Percentiles rank a stretch among this genome's conserved stretches.
phyloP scores from a whole-genome alignment of 2,329 filamentous ascomycete species.

The Pseudogymnoascus sp. region DNA sequence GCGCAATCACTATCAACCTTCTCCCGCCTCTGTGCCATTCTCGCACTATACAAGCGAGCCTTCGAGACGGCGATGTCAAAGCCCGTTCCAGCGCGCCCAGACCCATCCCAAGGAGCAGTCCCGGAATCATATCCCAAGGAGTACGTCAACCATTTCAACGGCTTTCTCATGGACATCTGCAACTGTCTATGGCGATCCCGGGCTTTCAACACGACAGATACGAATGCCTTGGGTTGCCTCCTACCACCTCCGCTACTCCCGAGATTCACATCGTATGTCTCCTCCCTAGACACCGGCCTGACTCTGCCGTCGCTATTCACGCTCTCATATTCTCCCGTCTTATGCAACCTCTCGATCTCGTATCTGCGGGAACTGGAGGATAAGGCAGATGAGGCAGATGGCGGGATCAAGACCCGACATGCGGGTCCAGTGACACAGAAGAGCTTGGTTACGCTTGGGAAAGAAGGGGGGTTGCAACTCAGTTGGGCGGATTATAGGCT shows the following conservation, averaged over 20 bases:
- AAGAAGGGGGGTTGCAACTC: slow-evolving; percentile 57
- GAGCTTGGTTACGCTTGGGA: slow-evolving; percentile 55
- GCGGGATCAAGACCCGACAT: slow-evolving; percentile 43
- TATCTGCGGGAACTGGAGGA: slow-evolving; percentile 53
- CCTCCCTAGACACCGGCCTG: slow-evolving; percentile 40
- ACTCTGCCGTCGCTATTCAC: slow-evolving; percentile 46
- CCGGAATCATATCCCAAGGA: slow-evolving; percentile 44
- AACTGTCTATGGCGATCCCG: slow-evolving; percentile 74
- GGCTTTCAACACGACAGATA: slow-evolving; percentile 59
- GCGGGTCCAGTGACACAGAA: slow-evolving; percentile 63
- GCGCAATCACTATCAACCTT: slow-evolving; percentile 53
- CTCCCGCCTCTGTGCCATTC: slow-evolving; percentile 61
- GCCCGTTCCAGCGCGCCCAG: slow-evolving; percentile 25
- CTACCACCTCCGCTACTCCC: slow-evolving; percentile 37
- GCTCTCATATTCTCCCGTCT: slow-evolving; percentile 50
- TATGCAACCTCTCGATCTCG: slow-evolving; percentile 49
- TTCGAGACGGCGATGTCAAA: slow-evolving; percentile 58
- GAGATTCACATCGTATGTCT: slow-evolving; percentile 42
- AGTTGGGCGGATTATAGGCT: slow-evolving; percentile 70
- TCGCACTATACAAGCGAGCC: slow-evolving; percentile 65
- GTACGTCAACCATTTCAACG: slow-evolving; percentile 68
- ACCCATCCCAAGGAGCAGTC: slow-evolving; percentile 28
- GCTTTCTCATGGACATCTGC: slow-evolving; percentile 79
- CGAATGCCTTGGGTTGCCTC: slow-evolving; percentile 50
- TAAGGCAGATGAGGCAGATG: slow-evolving; percentile 40